phyloP scores from a whole-genome alignment of 2,329 filamentous ascomycete genomes.

The Fusarium proliferatum region DNA sequence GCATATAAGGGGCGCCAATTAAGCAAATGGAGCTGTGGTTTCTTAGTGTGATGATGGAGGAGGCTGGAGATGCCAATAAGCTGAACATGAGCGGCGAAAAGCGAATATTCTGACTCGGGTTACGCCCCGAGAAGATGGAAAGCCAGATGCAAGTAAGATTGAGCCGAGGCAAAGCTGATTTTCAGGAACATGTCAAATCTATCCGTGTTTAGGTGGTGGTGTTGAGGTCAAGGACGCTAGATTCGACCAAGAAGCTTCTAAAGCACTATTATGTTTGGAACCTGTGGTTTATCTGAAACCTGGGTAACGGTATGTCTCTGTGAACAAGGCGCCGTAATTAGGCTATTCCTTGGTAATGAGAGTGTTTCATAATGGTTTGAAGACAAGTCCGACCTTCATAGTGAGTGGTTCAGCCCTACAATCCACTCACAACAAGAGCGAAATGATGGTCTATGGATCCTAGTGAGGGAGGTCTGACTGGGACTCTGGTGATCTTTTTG shows the following conservation, averaged over 20 bases:
- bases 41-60: constrained; percentile 3
- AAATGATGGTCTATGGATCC: not conserved
- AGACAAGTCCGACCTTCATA: not conserved
- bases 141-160: not conserved
- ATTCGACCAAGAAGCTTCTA: not conserved
- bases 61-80: constrained; percentile 10
- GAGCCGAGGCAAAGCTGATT: not conserved
- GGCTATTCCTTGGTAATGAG: not conserved
- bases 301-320: not conserved
- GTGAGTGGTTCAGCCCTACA: constrained; percentile 32
- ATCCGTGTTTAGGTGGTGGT: not conserved
- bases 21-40: not conserved
- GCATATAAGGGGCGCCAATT: not conserved
- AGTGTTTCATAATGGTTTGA: not conserved
- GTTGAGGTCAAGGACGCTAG: not conserved
- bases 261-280: not conserved
- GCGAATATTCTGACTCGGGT: not conserved
- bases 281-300: not conserved
- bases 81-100: not conserved
- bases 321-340: not conserved
- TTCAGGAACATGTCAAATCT: not conserved
- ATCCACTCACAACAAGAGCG: constrained; percentile 9
- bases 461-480: constrained; percentile 4
- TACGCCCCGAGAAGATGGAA: not conserved
- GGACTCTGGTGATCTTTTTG: constrained; percentile 1